Evolutionary conservation across 139 green algal species (phyloP), one percentile per base, ranked within the genome.

Genomic region (Closterium sp.): DNA sequence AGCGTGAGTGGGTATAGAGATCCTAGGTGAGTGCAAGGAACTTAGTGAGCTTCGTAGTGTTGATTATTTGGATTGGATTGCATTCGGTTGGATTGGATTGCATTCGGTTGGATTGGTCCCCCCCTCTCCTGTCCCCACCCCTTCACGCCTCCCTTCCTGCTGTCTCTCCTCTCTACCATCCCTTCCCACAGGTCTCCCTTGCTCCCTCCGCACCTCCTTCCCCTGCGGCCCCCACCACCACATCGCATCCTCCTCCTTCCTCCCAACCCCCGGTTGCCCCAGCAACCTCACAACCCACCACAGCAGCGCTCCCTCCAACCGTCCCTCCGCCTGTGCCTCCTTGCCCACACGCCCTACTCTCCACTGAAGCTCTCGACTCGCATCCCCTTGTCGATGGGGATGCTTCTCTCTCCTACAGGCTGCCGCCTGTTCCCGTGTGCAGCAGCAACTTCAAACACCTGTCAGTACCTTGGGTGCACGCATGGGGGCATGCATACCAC

Each of bases 381-480:
- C 0, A 13, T 24, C 62, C 62, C 62, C 10, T 13, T 79, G 17
- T 13, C 62, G 17, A 13, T 6, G 62, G 62, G 17, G 1, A 79
- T 22, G 62, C 62, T 0, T 79, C 62, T 6, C 62, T 79, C 17
- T 79, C 1, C 19, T 13, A 79, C 17, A 79, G 62, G 19, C 62
- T 79, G 62, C 62, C 62, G 62, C 0, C 62, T 79, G 62, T 79
- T 0, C 0, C 13, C 2, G 92, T 93, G 32, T 93, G 88, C 85
- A 3, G 50, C n/a, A 93, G 95, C 92, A 98, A 98, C 95, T 92
- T 98, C 62, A 93, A 94, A 17, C 94, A 97, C 93, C 92, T 98
- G 95, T 90, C 27, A 70, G 87, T 79, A 13, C 17, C 62, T 87
- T 10, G 85, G 32, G 85, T 30, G 79, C 6, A 10, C 11, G 27